Percentiles rank a stretch among this genome's conserved stretches.
Evolutionary conservation across 176 grass and related monocot species (phyloP).

Genomic region (Ampelocalamus luodianensis): DNA sequence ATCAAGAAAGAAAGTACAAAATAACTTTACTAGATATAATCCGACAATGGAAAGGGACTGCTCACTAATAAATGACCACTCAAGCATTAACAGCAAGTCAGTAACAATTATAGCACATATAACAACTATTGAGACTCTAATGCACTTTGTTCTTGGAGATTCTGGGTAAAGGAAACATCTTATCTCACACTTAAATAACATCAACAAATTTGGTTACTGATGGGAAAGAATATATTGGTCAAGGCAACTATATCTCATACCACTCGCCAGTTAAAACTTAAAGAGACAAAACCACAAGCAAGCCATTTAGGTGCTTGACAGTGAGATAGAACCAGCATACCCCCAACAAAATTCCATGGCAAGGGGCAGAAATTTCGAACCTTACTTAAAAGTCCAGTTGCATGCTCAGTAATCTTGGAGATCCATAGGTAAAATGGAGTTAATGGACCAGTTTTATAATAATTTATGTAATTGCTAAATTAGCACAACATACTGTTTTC

Average conservation of each 20-base stretch:
- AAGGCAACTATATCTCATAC: no score
- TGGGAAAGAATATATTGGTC: not conserved
- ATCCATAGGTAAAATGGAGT: not conserved
- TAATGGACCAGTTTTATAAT: constrained; percentile 17
- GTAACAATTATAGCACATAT: constrained; percentile 29
- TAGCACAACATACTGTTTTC: constrained; percentile 16
- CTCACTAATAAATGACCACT: not conserved
- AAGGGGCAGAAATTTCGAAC: constrained; percentile 1
- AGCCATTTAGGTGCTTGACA: not conserved
- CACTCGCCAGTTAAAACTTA: not conserved
- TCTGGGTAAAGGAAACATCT: constrained; percentile 10
- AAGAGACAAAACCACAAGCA: not conserved
- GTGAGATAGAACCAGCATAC: not conserved
- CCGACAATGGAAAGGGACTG: constrained; percentile 19
- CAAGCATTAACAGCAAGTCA: constrained; percentile 21
- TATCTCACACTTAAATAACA: constrained; percentile 5
- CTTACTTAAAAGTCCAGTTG: constrained; percentile 5
- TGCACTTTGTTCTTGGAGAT: constrained; percentile 1
- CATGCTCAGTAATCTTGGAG: not conserved
- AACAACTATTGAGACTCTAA: constrained; percentile 12
- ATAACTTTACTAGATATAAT: constrained; percentile 4
- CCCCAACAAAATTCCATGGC: not conserved
- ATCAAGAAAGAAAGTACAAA: constrained; percentile 13
- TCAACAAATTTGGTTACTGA: constrained; percentile 1
- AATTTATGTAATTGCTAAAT: constrained; percentile 10